Percentiles rank a stretch among this genome's conserved stretches.
Conservation (phyloP, 192 early-diverging fungal species). For the Funneliformis mosseae region DNA sequence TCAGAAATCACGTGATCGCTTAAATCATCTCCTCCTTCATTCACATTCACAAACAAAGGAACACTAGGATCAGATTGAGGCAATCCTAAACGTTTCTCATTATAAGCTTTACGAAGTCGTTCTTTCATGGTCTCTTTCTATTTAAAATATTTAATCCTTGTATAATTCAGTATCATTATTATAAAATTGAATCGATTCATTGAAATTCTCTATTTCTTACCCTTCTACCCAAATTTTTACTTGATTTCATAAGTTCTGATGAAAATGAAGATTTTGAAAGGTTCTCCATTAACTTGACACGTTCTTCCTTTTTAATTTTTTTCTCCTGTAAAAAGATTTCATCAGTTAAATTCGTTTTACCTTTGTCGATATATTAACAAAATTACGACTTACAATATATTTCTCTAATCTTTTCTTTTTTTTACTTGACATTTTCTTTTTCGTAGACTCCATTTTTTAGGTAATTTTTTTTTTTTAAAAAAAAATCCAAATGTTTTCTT, state of each 20-base stretch:
- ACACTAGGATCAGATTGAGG: slow-evolving; percentile 59
- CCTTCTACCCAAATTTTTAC: slow-evolving; percentile 62
- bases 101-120: slow-evolving; percentile 63
- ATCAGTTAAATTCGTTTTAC: not conserved
- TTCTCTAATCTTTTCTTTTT: slow-evolving; percentile 79
- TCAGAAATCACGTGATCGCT: not conserved
- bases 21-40: slow-evolving; percentile 34
- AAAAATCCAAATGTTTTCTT: not conserved
- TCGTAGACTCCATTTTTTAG: not conserved
- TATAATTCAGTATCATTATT: not conserved
- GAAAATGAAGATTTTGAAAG: slow-evolving; percentile 68
- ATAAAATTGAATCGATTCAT: not conserved
- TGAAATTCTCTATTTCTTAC: slow-evolving; percentile 26
- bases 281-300: slow-evolving; percentile 66
- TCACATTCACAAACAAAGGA: slow-evolving; percentile 55
- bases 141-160: not conserved
- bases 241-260: slow-evolving; percentile 69
- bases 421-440: slow-evolving; percentile 59
- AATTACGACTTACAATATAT: slow-evolving; percentile 63
- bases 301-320: slow-evolving; percentile 81
- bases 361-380: not conserved
- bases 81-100: slow-evolving; percentile 68
- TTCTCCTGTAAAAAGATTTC: slow-evolving; percentile 54
- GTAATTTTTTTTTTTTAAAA: not conserved
- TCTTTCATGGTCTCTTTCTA: slow-evolving; percentile 68